phyloP scores from a whole-genome alignment of 176 grass and related monocot genomes.

The Aegilops longissima region DNA sequence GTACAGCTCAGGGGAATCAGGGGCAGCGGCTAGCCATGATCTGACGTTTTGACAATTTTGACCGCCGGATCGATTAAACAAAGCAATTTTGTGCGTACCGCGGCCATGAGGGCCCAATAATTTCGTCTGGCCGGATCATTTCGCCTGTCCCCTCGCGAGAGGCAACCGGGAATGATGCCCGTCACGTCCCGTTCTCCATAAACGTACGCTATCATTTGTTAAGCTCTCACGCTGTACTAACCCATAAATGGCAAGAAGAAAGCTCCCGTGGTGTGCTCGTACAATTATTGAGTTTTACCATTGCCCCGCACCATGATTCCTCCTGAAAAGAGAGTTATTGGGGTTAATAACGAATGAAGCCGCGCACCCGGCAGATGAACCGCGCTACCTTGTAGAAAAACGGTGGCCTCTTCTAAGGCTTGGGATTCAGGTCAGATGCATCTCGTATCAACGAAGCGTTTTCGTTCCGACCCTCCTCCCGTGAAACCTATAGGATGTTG shows the following conservation, averaged over 20 bases:
- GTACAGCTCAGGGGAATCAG: not conserved
- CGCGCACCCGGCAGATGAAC: too few species aligned
- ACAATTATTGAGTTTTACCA: not conserved
- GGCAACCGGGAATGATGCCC: conserved; percentile 30
- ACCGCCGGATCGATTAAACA: not conserved
- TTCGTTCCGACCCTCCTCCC: too few species aligned
- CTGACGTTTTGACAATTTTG: not conserved
- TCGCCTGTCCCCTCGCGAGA: conserved; percentile 25
- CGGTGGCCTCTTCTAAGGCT: too few species aligned
- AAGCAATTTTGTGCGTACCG: not conserved
- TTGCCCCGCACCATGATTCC: not conserved
- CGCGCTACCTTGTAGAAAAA: too few species aligned
- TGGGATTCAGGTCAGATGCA: too few species aligned
- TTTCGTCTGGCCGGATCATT: not conserved
- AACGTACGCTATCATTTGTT: not conserved
- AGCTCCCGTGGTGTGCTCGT: not conserved
- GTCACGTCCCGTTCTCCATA: not conserved
- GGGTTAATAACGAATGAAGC: not conserved
- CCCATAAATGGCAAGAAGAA: not conserved
- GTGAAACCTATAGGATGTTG: too few species aligned
- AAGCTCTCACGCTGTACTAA: not conserved
- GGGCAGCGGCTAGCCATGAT: not conserved
- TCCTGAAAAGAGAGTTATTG: not conserved
- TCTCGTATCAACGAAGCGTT: too few species aligned
- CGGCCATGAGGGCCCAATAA: conserved; percentile 25